Conservation (phyloP, 2,329 filamentous ascomycete genomes). For the Penicillium sp. region DNA sequence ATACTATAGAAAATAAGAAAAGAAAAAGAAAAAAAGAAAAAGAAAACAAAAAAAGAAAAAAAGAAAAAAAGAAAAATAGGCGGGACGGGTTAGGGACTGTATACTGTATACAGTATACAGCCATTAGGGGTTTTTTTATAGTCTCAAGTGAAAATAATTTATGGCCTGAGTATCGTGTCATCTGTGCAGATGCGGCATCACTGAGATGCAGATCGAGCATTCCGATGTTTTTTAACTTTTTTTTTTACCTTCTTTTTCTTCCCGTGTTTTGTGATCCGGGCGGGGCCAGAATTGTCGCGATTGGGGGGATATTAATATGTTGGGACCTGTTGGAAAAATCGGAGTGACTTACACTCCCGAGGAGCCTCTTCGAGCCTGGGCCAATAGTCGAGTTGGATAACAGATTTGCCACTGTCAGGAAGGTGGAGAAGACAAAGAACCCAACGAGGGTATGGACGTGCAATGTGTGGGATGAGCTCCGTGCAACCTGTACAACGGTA, state of each 20-base stretch:
- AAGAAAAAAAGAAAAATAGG: background rate
- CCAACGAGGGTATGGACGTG: background rate
- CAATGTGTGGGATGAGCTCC: background rate
- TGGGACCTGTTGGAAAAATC: background rate
- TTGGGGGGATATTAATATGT: background rate
- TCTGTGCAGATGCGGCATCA: background rate
- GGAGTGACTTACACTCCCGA: background rate
- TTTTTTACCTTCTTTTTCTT: background rate
- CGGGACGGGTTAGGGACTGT: background rate
- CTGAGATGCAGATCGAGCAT: background rate
- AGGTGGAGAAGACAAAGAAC: background rate
- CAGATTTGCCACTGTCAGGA: conserved; percentile 20
- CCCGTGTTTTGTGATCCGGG: background rate
- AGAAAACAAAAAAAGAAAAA: background rate
- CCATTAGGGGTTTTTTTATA: background rate
- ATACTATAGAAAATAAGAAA: too few relatives aligned
- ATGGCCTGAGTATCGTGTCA: background rate
- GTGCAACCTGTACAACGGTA: background rate
- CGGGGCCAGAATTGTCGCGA: background rate
- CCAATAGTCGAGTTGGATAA: conserved; percentile 4
- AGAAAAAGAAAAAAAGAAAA: background rate
- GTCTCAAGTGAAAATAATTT: background rate
- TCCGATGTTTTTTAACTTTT: background rate
- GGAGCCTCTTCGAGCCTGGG: conserved; percentile 1
- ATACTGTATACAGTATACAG: background rate